These are phyloP conservation scores for Aspergillus bertholletiae DNA, from an alignment of 495 filamentous ascomycete species.

Conservation along the genomic window DNA sequence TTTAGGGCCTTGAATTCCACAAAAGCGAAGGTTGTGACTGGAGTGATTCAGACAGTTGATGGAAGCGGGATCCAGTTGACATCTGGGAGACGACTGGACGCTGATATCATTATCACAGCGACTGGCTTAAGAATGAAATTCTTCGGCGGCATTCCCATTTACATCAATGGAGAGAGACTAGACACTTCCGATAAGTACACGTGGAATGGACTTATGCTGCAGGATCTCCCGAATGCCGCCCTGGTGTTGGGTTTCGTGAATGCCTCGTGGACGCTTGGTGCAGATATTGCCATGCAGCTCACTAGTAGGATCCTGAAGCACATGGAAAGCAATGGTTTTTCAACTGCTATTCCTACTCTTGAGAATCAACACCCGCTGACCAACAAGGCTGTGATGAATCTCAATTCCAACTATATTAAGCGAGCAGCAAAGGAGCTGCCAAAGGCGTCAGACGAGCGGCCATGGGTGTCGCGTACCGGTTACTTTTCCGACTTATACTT, in stretches of 20 bases:
- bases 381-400: too few relatives aligned
- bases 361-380: too few relatives aligned
- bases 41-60: conserved; percentile 52
- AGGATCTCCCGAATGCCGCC: conserved; percentile 36
- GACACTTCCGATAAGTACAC: conserved; percentile 24
- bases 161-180: conserved; percentile 23
- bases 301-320: too few relatives aligned
- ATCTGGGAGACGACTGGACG: conserved; percentile 46
- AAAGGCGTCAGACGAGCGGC: too few relatives aligned
- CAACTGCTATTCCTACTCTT: too few relatives aligned
- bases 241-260: conserved; percentile 38
- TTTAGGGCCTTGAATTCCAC: conserved; percentile 50
- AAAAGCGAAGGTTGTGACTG: conserved; percentile 51
- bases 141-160: conserved; percentile 22
- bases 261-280: conserved; percentile 41
- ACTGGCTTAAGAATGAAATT: conserved; percentile 48
- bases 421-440: too few relatives aligned
- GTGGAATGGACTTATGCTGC: conserved; percentile 41
- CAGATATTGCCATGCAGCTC: too few relatives aligned
- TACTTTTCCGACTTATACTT: too few relatives aligned
- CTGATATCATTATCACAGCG: conserved; percentile 63
- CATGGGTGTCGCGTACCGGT: too few relatives aligned
- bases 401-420: too few relatives aligned
- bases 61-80: conserved; percentile 46
- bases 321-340: too few relatives aligned